Evolutionary conservation across 495 filamentous ascomycete species (phyloP).

Genomic region (Annulohypoxylon moriforme): DNA sequence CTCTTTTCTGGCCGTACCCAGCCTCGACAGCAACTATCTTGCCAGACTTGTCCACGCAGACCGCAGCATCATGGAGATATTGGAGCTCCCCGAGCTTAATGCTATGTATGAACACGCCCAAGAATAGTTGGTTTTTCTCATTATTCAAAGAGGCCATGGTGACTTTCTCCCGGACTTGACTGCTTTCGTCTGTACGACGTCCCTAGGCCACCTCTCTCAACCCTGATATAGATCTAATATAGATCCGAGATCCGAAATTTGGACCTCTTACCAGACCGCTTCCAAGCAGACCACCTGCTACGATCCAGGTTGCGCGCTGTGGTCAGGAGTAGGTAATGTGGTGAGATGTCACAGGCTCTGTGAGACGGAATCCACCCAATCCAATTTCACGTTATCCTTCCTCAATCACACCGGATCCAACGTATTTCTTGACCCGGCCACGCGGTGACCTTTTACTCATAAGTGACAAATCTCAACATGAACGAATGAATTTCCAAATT

Average conservation of each 20-base stretch:
- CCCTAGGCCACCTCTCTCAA: background rate
- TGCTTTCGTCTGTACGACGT: background rate
- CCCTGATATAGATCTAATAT: constrained; percentile 13
- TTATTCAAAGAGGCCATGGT: constrained; percentile 27
- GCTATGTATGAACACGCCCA: constrained; percentile 70
- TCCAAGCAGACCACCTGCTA: background rate
- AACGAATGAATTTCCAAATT: background rate
- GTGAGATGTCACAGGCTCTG: constrained; percentile 27
- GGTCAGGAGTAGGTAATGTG: constrained; percentile 8
- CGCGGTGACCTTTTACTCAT: constrained; percentile 14
- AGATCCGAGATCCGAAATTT: background rate
- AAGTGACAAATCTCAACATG: constrained; percentile 13
- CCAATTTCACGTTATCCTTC: constrained; percentile 8
- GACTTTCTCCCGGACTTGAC: background rate
- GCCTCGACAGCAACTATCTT: constrained; percentile 69
- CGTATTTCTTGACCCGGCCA: constrained; percentile 5
- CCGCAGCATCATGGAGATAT: constrained; percentile 66
- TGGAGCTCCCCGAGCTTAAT: constrained; percentile 66
- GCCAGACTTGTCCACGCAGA: constrained; percentile 74
- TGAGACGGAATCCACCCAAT: constrained; percentile 19
- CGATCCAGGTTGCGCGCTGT: constrained; percentile 10
- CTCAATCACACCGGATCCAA: constrained; percentile 21
- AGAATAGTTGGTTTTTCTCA: constrained; percentile 52
- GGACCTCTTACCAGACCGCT: background rate
- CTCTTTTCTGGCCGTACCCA: constrained; percentile 42